A percentile compares a stretch with the other conserved stretches of the same genome.
Conservation (phyloP, 345 rosid genomes). For the Eucalyptus decipiens region DNA sequence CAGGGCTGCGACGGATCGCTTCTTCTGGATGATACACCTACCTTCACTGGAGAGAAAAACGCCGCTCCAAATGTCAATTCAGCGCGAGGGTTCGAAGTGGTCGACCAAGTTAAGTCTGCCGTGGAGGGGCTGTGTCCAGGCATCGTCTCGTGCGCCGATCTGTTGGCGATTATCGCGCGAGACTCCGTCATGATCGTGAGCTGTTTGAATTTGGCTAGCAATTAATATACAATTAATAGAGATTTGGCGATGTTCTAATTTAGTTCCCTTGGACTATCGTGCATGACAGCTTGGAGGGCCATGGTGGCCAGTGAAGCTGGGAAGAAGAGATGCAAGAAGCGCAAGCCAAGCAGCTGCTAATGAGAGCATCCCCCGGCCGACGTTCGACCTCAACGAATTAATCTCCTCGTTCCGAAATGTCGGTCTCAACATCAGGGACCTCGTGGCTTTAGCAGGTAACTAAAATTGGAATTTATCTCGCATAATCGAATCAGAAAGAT, state of each 20-base stretch:
- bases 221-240: background rate
- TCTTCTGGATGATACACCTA: constrained; percentile 26
- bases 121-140: constrained; percentile 35
- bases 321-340: constrained; percentile 73
- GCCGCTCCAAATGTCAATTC: constrained; percentile 31
- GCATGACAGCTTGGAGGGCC: constrained; percentile 68
- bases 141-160: constrained; percentile 42
- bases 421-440: constrained; percentile 62
- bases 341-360: constrained; percentile 79
- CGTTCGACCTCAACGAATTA: constrained; percentile 40
- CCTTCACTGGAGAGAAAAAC: constrained; percentile 41
- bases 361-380: constrained; percentile 57
- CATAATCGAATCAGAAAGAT: background rate
- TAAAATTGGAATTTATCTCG: background rate
- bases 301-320: constrained; percentile 69
- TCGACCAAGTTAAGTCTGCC: constrained; percentile 23
- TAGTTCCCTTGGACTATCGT: background rate
- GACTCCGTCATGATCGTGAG: constrained; percentile 27
- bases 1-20: constrained; percentile 55
- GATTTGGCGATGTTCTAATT: too few relatives aligned
- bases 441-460: constrained; percentile 71
- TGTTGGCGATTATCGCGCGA: constrained; percentile 33
- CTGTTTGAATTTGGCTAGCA: background rate
- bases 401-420: constrained; percentile 36
- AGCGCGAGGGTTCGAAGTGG: constrained; percentile 22